Percentiles rank a stretch among this genome's conserved stretches.
Conservation (phyloP, 108 stramenopile species). For the Stephanodiscus triporus region DNA sequence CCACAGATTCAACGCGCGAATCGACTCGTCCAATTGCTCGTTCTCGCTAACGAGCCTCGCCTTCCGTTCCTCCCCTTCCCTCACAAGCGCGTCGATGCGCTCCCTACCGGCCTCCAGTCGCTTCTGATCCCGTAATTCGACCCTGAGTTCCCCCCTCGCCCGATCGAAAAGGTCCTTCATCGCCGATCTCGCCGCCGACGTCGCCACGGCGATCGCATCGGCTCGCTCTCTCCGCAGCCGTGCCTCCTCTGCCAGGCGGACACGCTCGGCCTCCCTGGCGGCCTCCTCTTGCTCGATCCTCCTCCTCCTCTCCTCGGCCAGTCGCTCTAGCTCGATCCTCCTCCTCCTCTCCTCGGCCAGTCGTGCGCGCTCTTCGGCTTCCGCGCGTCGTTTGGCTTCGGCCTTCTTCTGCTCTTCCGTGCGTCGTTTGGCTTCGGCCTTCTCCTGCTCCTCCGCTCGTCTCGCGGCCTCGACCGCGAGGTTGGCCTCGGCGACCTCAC, state of each 20-base stretch:
- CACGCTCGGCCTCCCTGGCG: background rate
- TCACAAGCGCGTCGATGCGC: constrained; percentile 50
- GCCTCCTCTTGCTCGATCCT: constrained; percentile 18
- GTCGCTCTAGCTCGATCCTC: no score
- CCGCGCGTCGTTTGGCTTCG: no score
- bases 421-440: constrained; percentile 45
- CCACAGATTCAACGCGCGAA: constrained; percentile 56
- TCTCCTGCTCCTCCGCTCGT: constrained; percentile 30
- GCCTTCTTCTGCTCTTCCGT: background rate
- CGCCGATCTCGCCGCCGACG: constrained; percentile 42
- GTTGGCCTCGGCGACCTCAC: constrained; percentile 63
- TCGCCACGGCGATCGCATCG: constrained; percentile 59
- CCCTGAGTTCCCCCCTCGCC: constrained; percentile 40
- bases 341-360: background rate
- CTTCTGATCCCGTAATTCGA: constrained; percentile 64
- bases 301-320: background rate
- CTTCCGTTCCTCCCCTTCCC: constrained; percentile 37
- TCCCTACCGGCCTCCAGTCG: constrained; percentile 39
- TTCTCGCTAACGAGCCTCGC: constrained; percentile 45
- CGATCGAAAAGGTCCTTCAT: constrained; percentile 43
- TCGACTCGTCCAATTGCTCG: constrained; percentile 53
- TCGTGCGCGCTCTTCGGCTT: no score
- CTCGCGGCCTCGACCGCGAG: constrained; percentile 57
- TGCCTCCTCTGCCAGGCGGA: background rate
- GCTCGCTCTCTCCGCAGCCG: constrained; percentile 41